Evolutionary conservation across 2,329 filamentous ascomycete genomes (phyloP).

Genomic region (Calcarisporium arbuscula): DNA sequence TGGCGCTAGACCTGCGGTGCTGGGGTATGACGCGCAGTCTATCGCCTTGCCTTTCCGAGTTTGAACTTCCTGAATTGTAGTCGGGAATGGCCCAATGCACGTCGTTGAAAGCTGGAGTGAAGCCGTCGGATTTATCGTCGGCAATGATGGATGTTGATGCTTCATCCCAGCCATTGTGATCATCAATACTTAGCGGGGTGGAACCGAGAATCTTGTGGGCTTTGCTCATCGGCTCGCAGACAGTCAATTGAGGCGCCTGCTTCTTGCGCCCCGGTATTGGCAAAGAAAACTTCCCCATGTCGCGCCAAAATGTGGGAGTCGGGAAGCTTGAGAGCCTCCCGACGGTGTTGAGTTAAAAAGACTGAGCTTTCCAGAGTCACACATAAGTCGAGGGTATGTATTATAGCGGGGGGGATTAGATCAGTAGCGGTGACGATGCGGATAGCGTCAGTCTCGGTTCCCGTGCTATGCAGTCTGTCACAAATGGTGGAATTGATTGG

Average conservation of each 20-base stretch:
- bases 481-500: no score
- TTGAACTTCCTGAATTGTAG: conserved; percentile 35
- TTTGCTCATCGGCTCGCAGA: conserved; percentile 39
- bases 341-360: conserved; percentile 4
- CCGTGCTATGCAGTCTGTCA: no score
- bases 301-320: conserved; percentile 5
- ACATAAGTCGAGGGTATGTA: no score
- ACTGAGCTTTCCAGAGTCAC: no score
- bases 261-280: conserved; percentile 42
- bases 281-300: conserved; percentile 43
- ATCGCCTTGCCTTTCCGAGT: conserved; percentile 15
- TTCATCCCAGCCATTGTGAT: conserved; percentile 34
- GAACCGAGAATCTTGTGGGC: conserved; percentile 45
- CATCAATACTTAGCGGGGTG: conserved; percentile 36
- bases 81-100: no score
- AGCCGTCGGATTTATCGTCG: conserved; percentile 37
- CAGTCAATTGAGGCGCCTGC: conserved; percentile 20
- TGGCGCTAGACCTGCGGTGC: conserved; percentile 8
- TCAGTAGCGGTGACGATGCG: no score
- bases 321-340: conserved; percentile 7
- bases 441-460: no score
- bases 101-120: conserved; percentile 16
- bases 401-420: no score
- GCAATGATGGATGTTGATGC: conserved; percentile 37
- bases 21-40: conserved; percentile 16